Percentiles rank a stretch among this genome's conserved stretches.
Evolutionary conservation across 805 yeast species (phyloP).

Genomic region (Kazachstania kunashirensis): DNA sequence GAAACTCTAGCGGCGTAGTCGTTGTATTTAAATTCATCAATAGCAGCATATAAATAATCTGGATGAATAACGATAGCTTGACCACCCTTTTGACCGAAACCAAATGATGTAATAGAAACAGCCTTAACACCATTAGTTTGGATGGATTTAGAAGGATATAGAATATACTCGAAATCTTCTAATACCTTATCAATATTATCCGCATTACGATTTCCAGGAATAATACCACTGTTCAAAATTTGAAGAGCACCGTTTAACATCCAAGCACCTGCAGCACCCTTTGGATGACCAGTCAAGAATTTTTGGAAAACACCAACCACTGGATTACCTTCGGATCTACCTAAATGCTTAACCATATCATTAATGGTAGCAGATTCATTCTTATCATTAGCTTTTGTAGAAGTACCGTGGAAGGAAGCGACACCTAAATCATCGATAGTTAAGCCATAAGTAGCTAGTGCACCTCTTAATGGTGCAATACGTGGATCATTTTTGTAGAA

Average conservation of each 20-base stretch:
- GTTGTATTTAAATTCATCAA: conserved; percentile 63
- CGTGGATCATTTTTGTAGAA: conserved; percentile 86
- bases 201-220: conserved; percentile 98
- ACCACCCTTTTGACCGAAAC: conserved; percentile 99
- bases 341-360: conserved; percentile 87
- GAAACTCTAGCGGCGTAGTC: conserved; percentile 61
- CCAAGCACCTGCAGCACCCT: conserved; percentile 99
- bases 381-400: conserved; percentile 97
- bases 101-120: conserved; percentile 92
- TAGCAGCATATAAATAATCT: conserved; percentile 81
- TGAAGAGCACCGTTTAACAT: conserved; percentile 98
- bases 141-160: conserved; percentile 88
- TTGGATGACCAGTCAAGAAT: conserved; percentile 98
- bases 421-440: conserved; percentile 92
- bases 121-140: conserved; percentile 98
- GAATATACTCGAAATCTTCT: conserved; percentile 76
- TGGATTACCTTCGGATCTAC: conserved; percentile 96
- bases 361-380: conserved; percentile 90
- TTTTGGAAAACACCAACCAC: conserved; percentile 98
- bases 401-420: conserved; percentile 98
- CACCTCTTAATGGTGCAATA: conserved; percentile 94
- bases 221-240: conserved; percentile 81
- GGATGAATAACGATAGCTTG: conserved; percentile 88
- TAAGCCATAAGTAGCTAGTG: conserved; percentile 87
- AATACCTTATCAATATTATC: conserved; percentile 83